Evolutionary conservation across 2,329 filamentous ascomycete genomes (phyloP).

Genomic region (Fusarium citri): DNA sequence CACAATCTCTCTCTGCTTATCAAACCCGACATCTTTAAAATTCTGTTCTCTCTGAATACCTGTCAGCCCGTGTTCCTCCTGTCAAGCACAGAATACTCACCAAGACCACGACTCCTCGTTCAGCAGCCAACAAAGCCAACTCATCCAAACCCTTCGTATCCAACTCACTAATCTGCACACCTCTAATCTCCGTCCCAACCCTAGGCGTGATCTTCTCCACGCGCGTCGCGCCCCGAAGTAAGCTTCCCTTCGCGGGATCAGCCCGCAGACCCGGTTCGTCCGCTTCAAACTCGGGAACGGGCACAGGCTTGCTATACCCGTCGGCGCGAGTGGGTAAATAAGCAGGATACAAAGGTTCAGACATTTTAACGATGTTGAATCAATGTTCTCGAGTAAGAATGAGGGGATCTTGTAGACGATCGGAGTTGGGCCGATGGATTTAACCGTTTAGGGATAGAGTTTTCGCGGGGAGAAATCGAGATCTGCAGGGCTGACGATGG

Average conservation of each 20-base stretch:
- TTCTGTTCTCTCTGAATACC: slow-evolving; percentile 45
- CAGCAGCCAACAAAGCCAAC: slow-evolving; percentile 47
- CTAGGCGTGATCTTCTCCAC: slow-evolving; percentile 45
- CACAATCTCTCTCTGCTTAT: slow-evolving; percentile 46
- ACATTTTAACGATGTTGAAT: slow-evolving; percentile 5
- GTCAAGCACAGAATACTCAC: slow-evolving; percentile 12
- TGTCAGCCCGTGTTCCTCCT: background rate
- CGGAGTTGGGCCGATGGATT: slow-evolving; percentile 16
- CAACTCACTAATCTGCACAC: slow-evolving; percentile 47
- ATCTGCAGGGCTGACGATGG: slow-evolving; percentile 30
- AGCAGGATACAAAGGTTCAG: slow-evolving; percentile 47
- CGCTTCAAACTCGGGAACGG: slow-evolving; percentile 45
- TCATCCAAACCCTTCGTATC: slow-evolving; percentile 45
- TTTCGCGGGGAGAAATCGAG: slow-evolving; percentile 3
- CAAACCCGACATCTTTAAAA: slow-evolving; percentile 50
- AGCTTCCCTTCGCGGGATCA: slow-evolving; percentile 41
- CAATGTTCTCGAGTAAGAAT: too few relatives aligned
- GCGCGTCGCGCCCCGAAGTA: slow-evolving; percentile 34
- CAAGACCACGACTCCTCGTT: slow-evolving; percentile 50
- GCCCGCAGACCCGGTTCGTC: slow-evolving; percentile 50
- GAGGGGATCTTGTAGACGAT: too few relatives aligned
- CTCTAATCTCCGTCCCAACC: slow-evolving; percentile 47
- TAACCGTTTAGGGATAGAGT: slow-evolving; percentile 5
- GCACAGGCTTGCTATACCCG: slow-evolving; percentile 43
- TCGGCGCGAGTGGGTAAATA: slow-evolving; percentile 51